Conservation (phyloP, 805 yeast species). For the Candida awuae region DNA sequence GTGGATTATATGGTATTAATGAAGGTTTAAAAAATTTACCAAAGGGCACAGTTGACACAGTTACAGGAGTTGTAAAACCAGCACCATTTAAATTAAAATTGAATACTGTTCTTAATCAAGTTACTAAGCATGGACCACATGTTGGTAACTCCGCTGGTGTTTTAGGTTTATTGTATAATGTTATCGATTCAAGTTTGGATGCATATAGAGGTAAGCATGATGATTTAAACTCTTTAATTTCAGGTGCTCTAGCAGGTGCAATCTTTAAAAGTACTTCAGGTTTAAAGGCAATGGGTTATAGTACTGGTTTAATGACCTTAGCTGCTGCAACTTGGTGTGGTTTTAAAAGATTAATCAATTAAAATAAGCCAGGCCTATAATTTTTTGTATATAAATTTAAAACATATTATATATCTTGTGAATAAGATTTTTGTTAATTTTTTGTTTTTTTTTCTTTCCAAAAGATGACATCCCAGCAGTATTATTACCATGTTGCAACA, state of each 20-base stretch:
- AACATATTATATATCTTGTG: neutral
- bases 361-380: no score
- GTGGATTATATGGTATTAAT: slow-evolving; percentile 81
- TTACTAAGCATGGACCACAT: slow-evolving; percentile 94
- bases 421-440: neutral
- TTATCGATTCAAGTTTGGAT: slow-evolving; percentile 74
- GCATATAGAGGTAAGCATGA: slow-evolving; percentile 84
- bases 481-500: slow-evolving; percentile 19
- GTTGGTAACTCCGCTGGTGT: slow-evolving; percentile 95
- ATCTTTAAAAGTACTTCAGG: slow-evolving; percentile 83
- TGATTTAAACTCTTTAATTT: slow-evolving; percentile 68
- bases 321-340: slow-evolving; percentile 94
- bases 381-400: neutral
- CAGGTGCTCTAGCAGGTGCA: slow-evolving; percentile 93
- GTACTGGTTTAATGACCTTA: slow-evolving; percentile 77
- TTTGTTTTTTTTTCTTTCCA: no score
- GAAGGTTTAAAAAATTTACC: slow-evolving; percentile 82
- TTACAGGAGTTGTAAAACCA: slow-evolving; percentile 39
- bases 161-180: slow-evolving; percentile 79
- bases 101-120: slow-evolving; percentile 83
- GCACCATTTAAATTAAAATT: slow-evolving; percentile 75
- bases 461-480: no score
- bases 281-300: slow-evolving; percentile 75
- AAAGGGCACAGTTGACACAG: slow-evolving; percentile 49
- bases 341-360: slow-evolving; percentile 40